Conservation (phyloP, 768 basidiomycete genomes). For the Coprinellus micaceus region DNA sequence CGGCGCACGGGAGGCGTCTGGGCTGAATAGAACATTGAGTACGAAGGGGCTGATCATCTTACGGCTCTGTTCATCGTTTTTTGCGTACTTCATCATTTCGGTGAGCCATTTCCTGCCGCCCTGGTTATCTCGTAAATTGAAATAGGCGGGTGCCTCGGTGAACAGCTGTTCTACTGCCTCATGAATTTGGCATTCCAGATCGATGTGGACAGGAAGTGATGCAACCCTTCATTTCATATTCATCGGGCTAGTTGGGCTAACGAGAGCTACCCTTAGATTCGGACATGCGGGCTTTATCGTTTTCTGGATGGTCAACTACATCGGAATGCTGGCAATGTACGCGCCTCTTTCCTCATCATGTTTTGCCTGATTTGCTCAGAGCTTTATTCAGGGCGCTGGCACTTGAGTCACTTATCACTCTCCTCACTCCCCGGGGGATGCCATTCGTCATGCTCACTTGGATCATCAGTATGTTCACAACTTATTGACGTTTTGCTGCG, state of each 20-base stretch:
- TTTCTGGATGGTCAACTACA: conserved; percentile 66
- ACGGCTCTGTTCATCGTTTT: conserved; percentile 27
- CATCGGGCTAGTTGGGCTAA: too few relatives aligned
- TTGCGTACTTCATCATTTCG: conserved; percentile 36
- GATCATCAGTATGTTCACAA: conserved; percentile 58
- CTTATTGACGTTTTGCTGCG: not conserved
- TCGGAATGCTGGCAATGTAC: conserved; percentile 53
- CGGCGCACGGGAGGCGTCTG: conserved; percentile 27
- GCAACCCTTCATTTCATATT: too few relatives aligned
- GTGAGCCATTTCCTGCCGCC: conserved; percentile 21
- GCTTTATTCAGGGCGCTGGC: conserved; percentile 66
- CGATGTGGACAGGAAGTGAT: conserved; percentile 48
- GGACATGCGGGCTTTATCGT: conserved; percentile 53
- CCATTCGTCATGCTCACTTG: conserved; percentile 64
- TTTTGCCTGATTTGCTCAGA: too few relatives aligned
- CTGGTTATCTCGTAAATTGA: not conserved
- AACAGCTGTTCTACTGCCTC: conserved; percentile 53
- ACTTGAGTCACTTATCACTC: conserved; percentile 56
- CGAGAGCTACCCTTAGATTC: conserved; percentile 32
- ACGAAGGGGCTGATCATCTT: conserved; percentile 27
- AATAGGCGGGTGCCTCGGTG: not conserved
- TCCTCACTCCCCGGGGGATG: conserved; percentile 54
- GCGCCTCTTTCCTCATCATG: conserved; percentile 18
- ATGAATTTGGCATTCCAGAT: conserved; percentile 59
- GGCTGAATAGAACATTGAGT: conserved; percentile 24